These are phyloP conservation scores for Lycium barbarum DNA, from an alignment of 257 asterid genomes.

Conservation along the genomic window DNA sequence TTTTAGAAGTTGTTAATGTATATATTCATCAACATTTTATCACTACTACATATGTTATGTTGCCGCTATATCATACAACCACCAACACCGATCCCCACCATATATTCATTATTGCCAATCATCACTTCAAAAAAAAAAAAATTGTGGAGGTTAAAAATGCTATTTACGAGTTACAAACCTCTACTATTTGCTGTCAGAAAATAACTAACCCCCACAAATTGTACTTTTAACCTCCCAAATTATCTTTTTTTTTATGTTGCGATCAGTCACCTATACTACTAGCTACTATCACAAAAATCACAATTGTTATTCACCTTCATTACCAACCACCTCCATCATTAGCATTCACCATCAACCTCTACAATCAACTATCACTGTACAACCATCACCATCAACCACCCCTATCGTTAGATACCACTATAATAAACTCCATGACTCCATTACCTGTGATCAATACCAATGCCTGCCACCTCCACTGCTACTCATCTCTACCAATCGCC, in stretches of 20 bases:
- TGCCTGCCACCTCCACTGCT: background rate
- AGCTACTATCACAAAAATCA: background rate
- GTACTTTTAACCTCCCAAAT: no score
- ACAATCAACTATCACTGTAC: no score
- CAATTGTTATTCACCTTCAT: background rate
- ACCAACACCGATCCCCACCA: background rate
- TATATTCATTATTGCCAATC: background rate
- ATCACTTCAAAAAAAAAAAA: no score
- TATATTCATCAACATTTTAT: background rate
- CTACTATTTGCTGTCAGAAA: no score
- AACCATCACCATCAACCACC: no score
- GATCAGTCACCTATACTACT: background rate
- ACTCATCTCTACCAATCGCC: no score
- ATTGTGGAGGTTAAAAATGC: no score
- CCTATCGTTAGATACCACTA: background rate
- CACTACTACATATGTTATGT: background rate
- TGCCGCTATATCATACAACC: background rate
- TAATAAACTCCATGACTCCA: background rate
- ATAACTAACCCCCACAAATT: no score
- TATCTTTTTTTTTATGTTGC: no score
- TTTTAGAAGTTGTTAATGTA: no score
- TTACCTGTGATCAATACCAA: no score
- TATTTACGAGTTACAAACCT: no score
- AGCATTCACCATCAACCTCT: background rate
- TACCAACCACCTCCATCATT: background rate